Evolutionary conservation across 2,329 filamentous ascomycete genomes (phyloP), one percentile per base, ranked within the genome.

Genomic region (Aspergillus costaricaensis): DNA sequence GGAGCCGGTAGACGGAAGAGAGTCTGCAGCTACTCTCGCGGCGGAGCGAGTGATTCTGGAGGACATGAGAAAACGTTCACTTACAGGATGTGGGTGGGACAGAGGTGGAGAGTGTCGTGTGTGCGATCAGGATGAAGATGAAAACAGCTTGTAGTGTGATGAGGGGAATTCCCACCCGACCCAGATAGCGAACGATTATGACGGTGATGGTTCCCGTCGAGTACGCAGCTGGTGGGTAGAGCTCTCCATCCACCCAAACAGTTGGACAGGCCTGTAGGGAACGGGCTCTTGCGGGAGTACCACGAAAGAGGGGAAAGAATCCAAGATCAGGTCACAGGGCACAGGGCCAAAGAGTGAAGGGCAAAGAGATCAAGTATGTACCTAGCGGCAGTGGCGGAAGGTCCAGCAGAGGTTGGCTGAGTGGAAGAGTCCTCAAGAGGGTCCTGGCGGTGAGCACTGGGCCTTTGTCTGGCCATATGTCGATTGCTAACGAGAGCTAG

Each of bases 21-120:
- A 72, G 68, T 83, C 84, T 80, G 91, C 90, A 82, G 91, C 91
- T 86, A 91, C 88, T 84, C 92, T 92, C 82, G 93, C 90, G 79
- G 93, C 90, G 74, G 93, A 95, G 83, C 94, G 92, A 84, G 94
- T 97, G 74, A 95, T 88, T 91, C 93, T 97, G 86, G 88, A 83
- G 87, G 91, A 91, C 92, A 96, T 97, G 88, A 94, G 91, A 89
- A 82, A 76, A 65, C 74, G 73, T 68, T 67, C 70, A 73, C 74
- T 66, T 62, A 55, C 23, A 55, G 50, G 39, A 58, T 58, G 68
- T 47, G 39, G 47, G 48, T 55, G 51, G 38, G 32, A 48, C 44
- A 36, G 58, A 49, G 55, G 39, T 41, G 55, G 50, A 44, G 43
- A 41, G 30, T 50, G 52, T 14, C 9, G 47, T 53, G 44, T 55